These are phyloP conservation scores for Dothideomycetes sp. DNA, from an alignment of 2,329 filamentous ascomycete genomes.

Conservation along the genomic window DNA sequence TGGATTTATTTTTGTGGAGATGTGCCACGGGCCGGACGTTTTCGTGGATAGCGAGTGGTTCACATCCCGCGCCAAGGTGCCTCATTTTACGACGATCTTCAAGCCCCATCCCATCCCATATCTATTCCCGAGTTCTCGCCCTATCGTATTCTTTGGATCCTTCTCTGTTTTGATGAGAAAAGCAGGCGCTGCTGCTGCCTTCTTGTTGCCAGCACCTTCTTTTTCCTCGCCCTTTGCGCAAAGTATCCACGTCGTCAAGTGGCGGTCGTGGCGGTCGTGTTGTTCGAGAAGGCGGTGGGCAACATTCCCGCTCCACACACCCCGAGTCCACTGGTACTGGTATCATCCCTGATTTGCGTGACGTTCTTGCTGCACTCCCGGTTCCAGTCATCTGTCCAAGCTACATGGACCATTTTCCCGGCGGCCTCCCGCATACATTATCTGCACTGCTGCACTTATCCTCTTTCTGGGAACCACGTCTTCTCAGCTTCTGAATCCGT, in stretches of 20 bases:
- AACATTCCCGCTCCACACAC: constrained; percentile 1
- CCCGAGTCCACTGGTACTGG: constrained; percentile 5
- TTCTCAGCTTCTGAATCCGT: constrained; percentile 1
- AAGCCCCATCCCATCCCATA: constrained; percentile 7
- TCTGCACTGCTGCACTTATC: constrained; percentile 12
- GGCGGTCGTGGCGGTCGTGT: too few species aligned
- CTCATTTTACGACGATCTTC: constrained; percentile 7
- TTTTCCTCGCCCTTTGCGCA: constrained; percentile 2
- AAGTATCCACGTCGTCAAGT: too few species aligned
- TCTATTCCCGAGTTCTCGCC: constrained; percentile 6
- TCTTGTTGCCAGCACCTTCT: background rate
- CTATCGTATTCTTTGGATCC: constrained; percentile 2
- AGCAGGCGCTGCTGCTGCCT: constrained; percentile 1
- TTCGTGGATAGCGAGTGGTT: too few species aligned
- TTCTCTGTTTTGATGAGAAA: constrained; percentile 1
- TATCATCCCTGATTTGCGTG: constrained; percentile 9
- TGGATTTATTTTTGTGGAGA: too few species aligned
- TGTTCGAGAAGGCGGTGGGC: constrained; percentile 7
- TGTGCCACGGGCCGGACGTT: too few species aligned
- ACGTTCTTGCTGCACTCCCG: constrained; percentile 11
- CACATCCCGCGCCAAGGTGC: too few species aligned
- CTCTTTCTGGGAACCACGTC: background rate
- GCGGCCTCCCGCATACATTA: constrained; percentile 10
- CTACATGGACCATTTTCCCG: constrained; percentile 4
- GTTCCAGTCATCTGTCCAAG: constrained; percentile 8